Base-by-base conservation (phyloP, 2,329 filamentous ascomycete genomes). In the Cordyceps javanica region DNA sequence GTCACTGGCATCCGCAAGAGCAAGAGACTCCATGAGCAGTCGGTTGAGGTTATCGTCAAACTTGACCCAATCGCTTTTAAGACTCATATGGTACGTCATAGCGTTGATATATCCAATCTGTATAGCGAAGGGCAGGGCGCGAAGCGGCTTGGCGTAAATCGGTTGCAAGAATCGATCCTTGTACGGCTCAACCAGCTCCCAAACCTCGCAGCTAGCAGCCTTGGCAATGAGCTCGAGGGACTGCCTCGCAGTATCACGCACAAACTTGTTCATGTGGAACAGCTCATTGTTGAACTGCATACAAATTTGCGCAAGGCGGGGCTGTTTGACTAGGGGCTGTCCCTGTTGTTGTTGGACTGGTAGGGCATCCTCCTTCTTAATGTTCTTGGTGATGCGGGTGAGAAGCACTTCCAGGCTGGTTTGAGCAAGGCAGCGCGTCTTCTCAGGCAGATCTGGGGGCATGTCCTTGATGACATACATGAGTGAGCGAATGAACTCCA, bases 91-190 rank as follows among this genome's bases (percentile, higher is more conserved):
- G 72, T 95, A 99, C 0, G 91, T 96, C 68, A 99, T 91, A 1
- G 94, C 94, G 69, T 99, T 95, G 64, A 99, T 97, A 68, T 96
- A 97, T 4, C 94, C 95, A 64, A 99, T 99, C 74, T 99, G 95
- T 3, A 91, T 93, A 5, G 90, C 82, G 68, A 99, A 99, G 0
- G 94, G 94, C 60, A 99, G 77, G 0, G 94, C 95, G 60, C 94
- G 84, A 21, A 99, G 74, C 14, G 94, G 94, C 70, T 99, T 99
- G 63, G 90, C 90, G 75, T 94, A 99, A 49, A 99, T 97, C 0
- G 92, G 91, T 60, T 87, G 82, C n/a, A 97, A 77, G 36, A 97
- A 81, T 32, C 91, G 83, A 59, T 97, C 92, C 72, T 94, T 96
- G 66, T 96, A 90, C 1, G 92, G 92, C 62, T 89, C 85, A 39